These are phyloP conservation scores for Beauveria scarabaeidicola DNA, from an alignment of 2,329 filamentous ascomycete species.

Conservation along the genomic window DNA sequence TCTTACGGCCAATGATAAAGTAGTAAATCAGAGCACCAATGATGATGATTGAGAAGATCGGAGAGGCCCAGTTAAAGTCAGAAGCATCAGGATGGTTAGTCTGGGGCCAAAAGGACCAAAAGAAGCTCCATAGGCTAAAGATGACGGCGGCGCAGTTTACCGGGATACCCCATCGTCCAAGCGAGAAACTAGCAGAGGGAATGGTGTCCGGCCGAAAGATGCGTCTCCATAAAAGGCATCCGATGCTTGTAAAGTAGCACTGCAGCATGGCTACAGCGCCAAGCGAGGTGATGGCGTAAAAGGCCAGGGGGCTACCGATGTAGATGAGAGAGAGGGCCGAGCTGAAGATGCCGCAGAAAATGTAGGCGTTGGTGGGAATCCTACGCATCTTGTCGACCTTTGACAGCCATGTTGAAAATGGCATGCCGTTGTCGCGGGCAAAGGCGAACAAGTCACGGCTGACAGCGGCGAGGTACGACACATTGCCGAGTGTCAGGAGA, in stretches of 20 bases:
- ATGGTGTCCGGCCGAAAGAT: constrained; percentile 11
- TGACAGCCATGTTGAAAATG: constrained; percentile 10
- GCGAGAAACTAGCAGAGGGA: constrained; percentile 10
- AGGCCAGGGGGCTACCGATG: constrained; percentile 14
- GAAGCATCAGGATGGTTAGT: constrained; percentile 5
- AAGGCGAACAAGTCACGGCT: constrained; percentile 10
- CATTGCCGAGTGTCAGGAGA: constrained; percentile 3
- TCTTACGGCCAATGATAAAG: constrained; percentile 1
- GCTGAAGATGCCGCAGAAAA: constrained; percentile 9
- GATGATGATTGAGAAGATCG: constrained; percentile 7
- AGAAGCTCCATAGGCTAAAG: constrained; percentile 12
- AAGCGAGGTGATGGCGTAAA: constrained; percentile 15
- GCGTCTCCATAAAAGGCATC: constrained; percentile 13
- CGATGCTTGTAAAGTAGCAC: constrained; percentile 14
- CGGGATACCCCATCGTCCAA: constrained; percentile 13
- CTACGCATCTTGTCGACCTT: constrained; percentile 9
- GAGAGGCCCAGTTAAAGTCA: constrained; percentile 14
- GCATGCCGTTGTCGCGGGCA: constrained; percentile 8
- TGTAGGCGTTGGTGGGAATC: constrained; percentile 13
- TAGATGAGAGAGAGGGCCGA: constrained; percentile 12
- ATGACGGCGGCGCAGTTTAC: constrained; percentile 10
- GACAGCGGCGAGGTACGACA: constrained; percentile 8
- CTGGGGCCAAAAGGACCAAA: constrained; percentile 15
- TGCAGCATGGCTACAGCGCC: constrained; percentile 12
- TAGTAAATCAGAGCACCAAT: constrained; percentile 11